Conservation (phyloP, 129 eudicot genomes). For the Saposhnikovia divaricata region DNA sequence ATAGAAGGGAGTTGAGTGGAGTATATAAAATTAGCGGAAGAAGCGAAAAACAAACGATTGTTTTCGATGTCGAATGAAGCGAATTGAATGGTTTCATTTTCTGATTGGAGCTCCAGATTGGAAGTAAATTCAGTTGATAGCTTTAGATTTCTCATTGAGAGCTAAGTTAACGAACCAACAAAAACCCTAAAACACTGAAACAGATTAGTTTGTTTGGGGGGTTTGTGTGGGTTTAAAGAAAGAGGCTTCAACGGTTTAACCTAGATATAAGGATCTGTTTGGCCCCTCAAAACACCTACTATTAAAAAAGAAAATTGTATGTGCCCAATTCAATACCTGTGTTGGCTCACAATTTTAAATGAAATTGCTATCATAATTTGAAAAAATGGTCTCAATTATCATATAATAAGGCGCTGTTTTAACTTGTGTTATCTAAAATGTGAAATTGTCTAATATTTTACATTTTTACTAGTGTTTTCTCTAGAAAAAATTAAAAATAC, state of each 20-base stretch:
- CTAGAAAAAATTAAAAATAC: too few relatives aligned
- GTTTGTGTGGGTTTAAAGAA: neutral
- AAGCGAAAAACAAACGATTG: conserved; percentile 77
- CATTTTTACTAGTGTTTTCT: too few relatives aligned
- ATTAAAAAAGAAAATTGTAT: too few relatives aligned
- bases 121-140: conserved; percentile 43
- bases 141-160: conserved; percentile 78
- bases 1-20: conserved; percentile 39
- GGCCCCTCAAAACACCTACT: neutral
- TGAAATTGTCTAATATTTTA: too few relatives aligned
- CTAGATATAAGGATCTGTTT: neutral
- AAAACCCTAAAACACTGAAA: conserved; percentile 5
- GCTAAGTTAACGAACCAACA: neutral
- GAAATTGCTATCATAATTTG: too few relatives aligned
- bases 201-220: conserved; percentile 18
- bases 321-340: too few relatives aligned
- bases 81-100: conserved; percentile 41
- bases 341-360: too few relatives aligned
- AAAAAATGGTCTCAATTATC: too few relatives aligned
- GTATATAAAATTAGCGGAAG: conserved; percentile 62
- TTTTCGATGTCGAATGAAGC: conserved; percentile 73
- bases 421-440: too few relatives aligned
- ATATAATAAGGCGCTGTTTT: too few relatives aligned
- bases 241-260: conserved; percentile 2
- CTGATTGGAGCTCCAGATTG: conserved; percentile 36